Percentiles rank a stretch among this genome's conserved stretches.
phyloP scores from a whole-genome alignment of 805 yeast species.

The Starmerella scarabaei region DNA sequence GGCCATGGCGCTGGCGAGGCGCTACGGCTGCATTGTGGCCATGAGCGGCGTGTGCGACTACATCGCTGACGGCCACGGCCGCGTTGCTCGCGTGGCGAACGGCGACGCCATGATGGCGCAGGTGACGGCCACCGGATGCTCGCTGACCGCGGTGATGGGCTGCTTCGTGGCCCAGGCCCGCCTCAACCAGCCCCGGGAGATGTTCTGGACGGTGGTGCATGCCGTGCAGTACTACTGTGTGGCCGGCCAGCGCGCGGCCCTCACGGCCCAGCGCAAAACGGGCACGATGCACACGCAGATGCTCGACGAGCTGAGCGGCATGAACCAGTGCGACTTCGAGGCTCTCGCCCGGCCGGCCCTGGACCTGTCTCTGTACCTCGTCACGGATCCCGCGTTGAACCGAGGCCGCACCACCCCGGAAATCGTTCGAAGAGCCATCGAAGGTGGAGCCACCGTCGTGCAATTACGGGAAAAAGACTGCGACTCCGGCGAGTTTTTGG shows the following conservation, averaged over 20 bases:
- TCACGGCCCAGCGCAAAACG: slow-evolving; percentile 10
- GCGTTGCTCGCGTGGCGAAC: slow-evolving; percentile 9
- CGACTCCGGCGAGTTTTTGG: slow-evolving; percentile 55
- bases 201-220: slow-evolving; percentile 7
- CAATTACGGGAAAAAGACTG: slow-evolving; percentile 71
- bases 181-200: not conserved
- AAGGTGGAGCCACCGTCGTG: slow-evolving; percentile 65
- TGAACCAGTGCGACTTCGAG: slow-evolving; percentile 11
- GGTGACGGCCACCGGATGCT: slow-evolving; percentile 21
- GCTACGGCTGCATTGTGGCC: slow-evolving; percentile 10
- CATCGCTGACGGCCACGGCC: slow-evolving; percentile 12
- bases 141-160: slow-evolving; percentile 18
- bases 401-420: slow-evolving; percentile 6
- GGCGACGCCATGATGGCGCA: slow-evolving; percentile 20
- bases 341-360: slow-evolving; percentile 12
- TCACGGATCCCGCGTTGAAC: slow-evolving; percentile 18
- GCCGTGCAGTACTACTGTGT: slow-evolving; percentile 17
- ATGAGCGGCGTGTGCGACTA: slow-evolving; percentile 18
- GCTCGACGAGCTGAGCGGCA: slow-evolving; percentile 15
- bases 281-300: slow-evolving; percentile 18
- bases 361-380: slow-evolving; percentile 18
- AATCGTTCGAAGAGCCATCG: slow-evolving; percentile 35
- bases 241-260: slow-evolving; percentile 20
- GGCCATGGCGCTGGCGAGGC: slow-evolving; percentile 13
- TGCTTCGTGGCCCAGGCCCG: slow-evolving; percentile 9